These are phyloP conservation scores for Saccharomyces hybrid DNA, from an alignment of 1,139 yeast genomes.

Conservation along the genomic window DNA sequence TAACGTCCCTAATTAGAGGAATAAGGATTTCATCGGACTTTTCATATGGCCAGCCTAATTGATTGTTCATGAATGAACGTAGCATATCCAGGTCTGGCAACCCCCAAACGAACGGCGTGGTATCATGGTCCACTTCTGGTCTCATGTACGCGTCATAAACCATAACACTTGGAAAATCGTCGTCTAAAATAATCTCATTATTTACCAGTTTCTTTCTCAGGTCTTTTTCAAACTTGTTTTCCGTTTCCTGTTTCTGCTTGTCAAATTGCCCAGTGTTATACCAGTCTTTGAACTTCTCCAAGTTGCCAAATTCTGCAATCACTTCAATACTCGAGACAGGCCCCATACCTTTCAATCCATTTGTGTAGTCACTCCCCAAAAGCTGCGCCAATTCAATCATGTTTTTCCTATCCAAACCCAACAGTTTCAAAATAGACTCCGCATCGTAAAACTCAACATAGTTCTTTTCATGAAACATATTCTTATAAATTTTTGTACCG, in stretches of 20 bases:
- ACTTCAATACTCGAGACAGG: conserved; percentile 91
- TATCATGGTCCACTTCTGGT: conserved; percentile 81
- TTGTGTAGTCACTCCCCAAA: conserved; percentile 90
- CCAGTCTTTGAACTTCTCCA: conserved; percentile 48
- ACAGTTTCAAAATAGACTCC: conserved; percentile 49
- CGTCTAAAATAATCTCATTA: conserved; percentile 39
- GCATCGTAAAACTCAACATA: conserved; percentile 79
- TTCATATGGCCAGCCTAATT: conserved; percentile 76
- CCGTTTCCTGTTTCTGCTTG: conserved; percentile 34
- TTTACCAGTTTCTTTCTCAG: conserved; percentile 55
- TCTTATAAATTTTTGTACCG: conserved; percentile 74
- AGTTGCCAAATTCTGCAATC: conserved; percentile 69
- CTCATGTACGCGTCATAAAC: conserved; percentile 65
- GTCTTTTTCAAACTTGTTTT: conserved; percentile 44
- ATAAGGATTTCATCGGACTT: conserved; percentile 76
- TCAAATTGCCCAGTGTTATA: conserved; percentile 36
- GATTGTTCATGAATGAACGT: conserved; percentile 56
- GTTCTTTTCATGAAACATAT: conserved; percentile 89
- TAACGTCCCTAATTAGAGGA: conserved; percentile 81
- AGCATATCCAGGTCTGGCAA: conserved; percentile 75
- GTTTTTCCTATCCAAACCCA: conserved; percentile 56
- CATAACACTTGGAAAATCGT: conserved; percentile 59
- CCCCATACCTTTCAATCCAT: conserved; percentile 85
- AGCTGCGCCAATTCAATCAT: conserved; percentile 74
- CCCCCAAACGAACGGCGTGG: conserved; percentile 82